phyloP scores from a whole-genome alignment of 179 eudicot genomes.

The Spinacia oleracea region DNA sequence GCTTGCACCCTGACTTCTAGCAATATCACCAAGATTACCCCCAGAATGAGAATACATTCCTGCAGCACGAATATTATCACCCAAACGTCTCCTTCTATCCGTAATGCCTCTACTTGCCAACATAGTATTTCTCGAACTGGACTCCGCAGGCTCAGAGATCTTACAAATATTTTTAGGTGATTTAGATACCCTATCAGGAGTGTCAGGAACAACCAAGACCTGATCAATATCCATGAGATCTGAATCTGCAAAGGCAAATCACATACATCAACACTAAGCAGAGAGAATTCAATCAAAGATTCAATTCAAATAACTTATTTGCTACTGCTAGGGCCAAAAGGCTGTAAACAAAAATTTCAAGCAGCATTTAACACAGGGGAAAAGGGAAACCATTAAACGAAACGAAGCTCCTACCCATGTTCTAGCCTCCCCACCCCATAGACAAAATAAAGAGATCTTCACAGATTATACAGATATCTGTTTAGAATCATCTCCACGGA shows the following conservation, averaged over 20 bases:
- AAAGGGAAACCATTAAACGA: background rate
- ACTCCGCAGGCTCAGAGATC: slow-evolving; percentile 22
- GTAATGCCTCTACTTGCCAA: slow-evolving; percentile 24
- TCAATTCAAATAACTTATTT: background rate
- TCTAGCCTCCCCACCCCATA: background rate
- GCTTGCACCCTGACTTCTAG: slow-evolving; percentile 18
- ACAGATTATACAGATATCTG: background rate
- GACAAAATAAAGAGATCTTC: background rate
- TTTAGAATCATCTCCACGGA: background rate
- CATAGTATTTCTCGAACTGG: slow-evolving; percentile 26
- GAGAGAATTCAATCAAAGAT: background rate
- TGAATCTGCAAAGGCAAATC: slow-evolving; percentile 37
- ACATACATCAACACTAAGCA: slow-evolving; percentile 12
- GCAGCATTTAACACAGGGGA: background rate
- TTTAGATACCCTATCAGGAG: slow-evolving; percentile 58
- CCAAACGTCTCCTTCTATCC: slow-evolving; percentile 30
- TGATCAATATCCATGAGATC: slow-evolving; percentile 54
- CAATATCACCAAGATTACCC: slow-evolving; percentile 27
- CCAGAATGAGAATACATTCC: slow-evolving; percentile 25
- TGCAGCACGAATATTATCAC: slow-evolving; percentile 33
- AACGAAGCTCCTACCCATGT: background rate
- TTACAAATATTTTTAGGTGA: slow-evolving; percentile 20
- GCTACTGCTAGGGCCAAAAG: background rate
- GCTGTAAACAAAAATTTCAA: background rate
- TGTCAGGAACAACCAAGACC: slow-evolving; percentile 64